Evolutionary conservation across 2,329 filamentous ascomycete genomes (phyloP).

Genomic region (Fusarium pseudonygamai): DNA sequence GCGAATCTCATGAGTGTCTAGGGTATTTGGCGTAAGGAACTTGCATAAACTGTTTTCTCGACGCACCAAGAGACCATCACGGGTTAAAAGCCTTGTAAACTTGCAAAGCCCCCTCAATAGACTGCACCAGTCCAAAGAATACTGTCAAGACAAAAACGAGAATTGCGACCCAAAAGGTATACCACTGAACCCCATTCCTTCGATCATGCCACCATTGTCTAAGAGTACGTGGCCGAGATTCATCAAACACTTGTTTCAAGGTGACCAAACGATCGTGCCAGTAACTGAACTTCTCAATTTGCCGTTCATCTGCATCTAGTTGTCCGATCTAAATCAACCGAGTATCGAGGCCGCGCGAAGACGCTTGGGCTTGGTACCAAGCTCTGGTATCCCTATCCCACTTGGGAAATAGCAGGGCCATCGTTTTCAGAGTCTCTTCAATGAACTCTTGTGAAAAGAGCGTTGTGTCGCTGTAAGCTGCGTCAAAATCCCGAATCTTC

Average conservation of each 20-base stretch:
- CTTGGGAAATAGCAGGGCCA: not conserved
- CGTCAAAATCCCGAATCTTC: not conserved
- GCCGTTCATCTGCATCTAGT: not conserved
- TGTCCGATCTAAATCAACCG: not conserved
- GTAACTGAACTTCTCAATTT: not conserved
- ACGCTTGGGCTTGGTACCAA: not conserved
- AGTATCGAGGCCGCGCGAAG: not conserved
- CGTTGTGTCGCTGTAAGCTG: not conserved
- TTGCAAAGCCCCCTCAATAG: not conserved
- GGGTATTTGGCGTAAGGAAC: too few relatives aligned
- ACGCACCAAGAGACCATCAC: too few relatives aligned
- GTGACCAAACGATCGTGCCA: not conserved
- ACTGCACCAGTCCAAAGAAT: not conserved
- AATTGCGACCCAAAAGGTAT: not conserved
- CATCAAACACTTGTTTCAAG: not conserved
- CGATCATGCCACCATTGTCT: not conserved
- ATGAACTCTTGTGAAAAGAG: not conserved
- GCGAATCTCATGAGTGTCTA: too few relatives aligned
- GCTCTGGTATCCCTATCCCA: not conserved
- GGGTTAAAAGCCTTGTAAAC: not conserved
- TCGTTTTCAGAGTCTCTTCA: not conserved
- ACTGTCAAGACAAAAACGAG: not conserved
- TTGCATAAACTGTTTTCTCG: not conserved
- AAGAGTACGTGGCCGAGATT: not conserved
- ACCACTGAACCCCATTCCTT: not conserved